phyloP scores from a whole-genome alignment of 192 early-diverging fungal species.

The Backusella parvicylindrica region DNA sequence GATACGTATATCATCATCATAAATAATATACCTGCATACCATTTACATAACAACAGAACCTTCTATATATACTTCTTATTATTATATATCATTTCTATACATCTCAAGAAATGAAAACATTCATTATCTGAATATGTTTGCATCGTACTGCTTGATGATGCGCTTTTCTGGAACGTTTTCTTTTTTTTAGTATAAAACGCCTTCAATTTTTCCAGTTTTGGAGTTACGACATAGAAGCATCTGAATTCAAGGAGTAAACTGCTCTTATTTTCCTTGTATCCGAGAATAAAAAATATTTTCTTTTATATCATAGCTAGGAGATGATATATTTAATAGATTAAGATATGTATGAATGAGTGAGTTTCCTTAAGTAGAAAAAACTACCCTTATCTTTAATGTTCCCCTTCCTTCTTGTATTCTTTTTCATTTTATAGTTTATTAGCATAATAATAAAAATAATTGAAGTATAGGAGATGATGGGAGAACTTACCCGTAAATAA shows the following conservation, averaged over 20 bases:
- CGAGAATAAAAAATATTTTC: background rate
- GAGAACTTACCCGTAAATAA: background rate
- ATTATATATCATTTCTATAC: background rate
- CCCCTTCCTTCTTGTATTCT: background rate
- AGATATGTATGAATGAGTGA: background rate
- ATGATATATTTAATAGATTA: background rate
- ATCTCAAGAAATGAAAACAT: background rate
- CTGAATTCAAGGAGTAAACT: constrained; percentile 3
- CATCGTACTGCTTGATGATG: background rate
- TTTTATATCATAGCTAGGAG: background rate
- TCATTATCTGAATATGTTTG: background rate
- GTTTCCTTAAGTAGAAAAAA: background rate
- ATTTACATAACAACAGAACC: background rate
- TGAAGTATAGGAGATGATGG: background rate
- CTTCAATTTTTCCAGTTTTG: background rate
- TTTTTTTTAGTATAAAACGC: constrained; percentile 8
- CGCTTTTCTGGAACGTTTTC: background rate
- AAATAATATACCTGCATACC: background rate
- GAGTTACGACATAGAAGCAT: background rate
- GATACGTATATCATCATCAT: background rate
- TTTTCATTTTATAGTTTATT: background rate
- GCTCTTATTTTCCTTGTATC: background rate
- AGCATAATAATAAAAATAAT: background rate
- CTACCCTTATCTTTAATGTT: background rate
- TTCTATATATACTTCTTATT: background rate